phyloP scores from a whole-genome alignment of 352 stramenopile species.

The Phytophthora multivora region DNA sequence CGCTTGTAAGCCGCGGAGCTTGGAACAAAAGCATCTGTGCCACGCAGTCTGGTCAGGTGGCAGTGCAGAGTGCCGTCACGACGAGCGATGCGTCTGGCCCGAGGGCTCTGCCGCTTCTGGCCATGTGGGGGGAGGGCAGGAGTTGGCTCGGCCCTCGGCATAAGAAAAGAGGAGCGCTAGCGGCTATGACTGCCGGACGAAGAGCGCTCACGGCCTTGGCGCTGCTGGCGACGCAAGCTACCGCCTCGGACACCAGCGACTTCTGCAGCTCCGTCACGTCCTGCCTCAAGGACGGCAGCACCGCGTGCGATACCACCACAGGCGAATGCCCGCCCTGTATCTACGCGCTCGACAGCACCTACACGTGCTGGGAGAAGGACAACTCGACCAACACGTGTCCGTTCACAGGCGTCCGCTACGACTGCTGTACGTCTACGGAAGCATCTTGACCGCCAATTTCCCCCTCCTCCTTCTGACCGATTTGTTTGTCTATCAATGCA shows the following conservation, averaged over 20 bases:
- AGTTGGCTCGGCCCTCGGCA: conserved; percentile 3
- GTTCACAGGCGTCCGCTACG: conserved; percentile 67
- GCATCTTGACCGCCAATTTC: not conserved
- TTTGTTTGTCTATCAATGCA: conserved; percentile 3
- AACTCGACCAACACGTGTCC: conserved; percentile 66
- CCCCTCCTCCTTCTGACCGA: no score
- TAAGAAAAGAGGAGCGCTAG: conserved; percentile 31
- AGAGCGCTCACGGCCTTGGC: conserved; percentile 2
- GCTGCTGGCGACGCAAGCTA: not conserved
- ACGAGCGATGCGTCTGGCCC: conserved; percentile 28
- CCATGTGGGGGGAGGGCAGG: not conserved
- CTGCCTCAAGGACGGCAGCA: conserved; percentile 44
- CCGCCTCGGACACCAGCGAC: conserved; percentile 31
- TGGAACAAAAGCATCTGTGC: conserved; percentile 18
- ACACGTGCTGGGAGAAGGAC: conserved; percentile 72
- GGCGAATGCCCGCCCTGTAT: conserved; percentile 66
- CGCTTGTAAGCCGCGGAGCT: not conserved
- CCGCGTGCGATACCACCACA: conserved; percentile 38
- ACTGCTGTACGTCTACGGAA: conserved; percentile 61
- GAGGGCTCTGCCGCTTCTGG: conserved; percentile 25
- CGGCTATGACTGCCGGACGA: conserved; percentile 19
- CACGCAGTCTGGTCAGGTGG: conserved; percentile 16
- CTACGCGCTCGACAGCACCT: conserved; percentile 53
- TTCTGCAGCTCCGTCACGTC: conserved; percentile 46
- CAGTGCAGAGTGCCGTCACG: conserved; percentile 19